phyloP scores from a whole-genome alignment of 352 stramenopile species.

The Globisporangium splendens region DNA sequence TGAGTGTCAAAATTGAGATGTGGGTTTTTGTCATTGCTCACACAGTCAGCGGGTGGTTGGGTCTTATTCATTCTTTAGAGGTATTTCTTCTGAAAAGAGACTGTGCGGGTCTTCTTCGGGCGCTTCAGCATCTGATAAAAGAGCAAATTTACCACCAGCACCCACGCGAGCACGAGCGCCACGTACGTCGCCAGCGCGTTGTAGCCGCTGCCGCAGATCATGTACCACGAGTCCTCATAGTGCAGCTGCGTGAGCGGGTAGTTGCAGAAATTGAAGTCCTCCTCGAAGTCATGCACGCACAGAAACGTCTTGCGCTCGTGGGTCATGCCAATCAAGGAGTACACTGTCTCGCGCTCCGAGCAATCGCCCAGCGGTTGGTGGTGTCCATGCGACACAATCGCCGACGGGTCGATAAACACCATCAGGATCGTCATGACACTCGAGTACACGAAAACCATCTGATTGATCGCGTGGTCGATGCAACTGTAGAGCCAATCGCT shows the following conservation, averaged over 20 bases:
- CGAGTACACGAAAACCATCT: constrained; percentile 76
- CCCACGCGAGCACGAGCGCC: constrained; percentile 33
- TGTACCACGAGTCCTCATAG: constrained; percentile 79
- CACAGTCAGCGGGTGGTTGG: too few species aligned
- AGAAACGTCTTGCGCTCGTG: constrained; percentile 64
- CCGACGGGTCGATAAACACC: constrained; percentile 54
- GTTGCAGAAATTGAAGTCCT: constrained; percentile 83
- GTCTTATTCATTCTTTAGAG: constrained; percentile 12
- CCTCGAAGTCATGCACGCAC: constrained; percentile 77
- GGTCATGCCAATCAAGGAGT: constrained; percentile 52
- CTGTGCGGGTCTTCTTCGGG: constrained; percentile 47
- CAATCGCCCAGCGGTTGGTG: constrained; percentile 78
- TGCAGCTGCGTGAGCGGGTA: constrained; percentile 69
- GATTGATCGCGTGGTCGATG: constrained; percentile 79
- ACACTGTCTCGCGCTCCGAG: constrained; percentile 49
- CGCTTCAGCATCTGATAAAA: constrained; percentile 76
- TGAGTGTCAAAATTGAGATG: too few species aligned
- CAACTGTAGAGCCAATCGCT: constrained; percentile 78
- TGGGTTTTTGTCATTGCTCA: too few species aligned
- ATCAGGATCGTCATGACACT: constrained; percentile 55
- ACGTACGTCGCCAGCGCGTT: constrained; percentile 50
- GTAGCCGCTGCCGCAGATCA: constrained; percentile 80
- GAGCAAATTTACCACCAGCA: constrained; percentile 10
- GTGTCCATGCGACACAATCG: constrained; percentile 70
- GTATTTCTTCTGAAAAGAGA: constrained; percentile 55